Percentiles rank a stretch among this genome's conserved stretches.
Conservation (phyloP, 768 basidiomycete genomes). For the Psilocybe tampanensis region DNA sequence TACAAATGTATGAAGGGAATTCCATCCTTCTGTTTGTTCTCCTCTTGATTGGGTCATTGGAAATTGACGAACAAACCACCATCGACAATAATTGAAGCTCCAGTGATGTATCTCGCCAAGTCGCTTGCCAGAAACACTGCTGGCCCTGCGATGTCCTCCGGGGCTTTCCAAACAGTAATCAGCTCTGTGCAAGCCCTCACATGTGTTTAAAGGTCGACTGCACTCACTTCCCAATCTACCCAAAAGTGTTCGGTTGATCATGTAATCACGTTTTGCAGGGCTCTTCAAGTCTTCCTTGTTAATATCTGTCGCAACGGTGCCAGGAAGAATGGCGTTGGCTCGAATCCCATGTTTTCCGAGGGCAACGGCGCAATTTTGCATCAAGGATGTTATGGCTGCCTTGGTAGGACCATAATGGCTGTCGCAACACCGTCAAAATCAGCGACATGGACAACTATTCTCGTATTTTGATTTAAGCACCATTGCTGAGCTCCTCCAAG, state of each 20-base stretch:
- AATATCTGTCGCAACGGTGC: constrained; percentile 77
- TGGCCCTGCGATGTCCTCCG: constrained; percentile 75
- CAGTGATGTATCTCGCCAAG: constrained; percentile 70
- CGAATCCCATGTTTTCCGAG: constrained; percentile 78
- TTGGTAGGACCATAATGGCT: constrained; percentile 83
- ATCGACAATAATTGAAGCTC: constrained; percentile 66
- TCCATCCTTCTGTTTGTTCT: background rate
- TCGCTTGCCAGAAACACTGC: constrained; percentile 76
- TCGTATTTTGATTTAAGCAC: constrained; percentile 28
- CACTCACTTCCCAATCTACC: constrained; percentile 63
- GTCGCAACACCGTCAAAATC: constrained; percentile 1
- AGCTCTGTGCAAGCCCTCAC: background rate
- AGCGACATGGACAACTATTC: background rate
- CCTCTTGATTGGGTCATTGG: constrained; percentile 43
- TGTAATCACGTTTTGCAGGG: constrained; percentile 57
- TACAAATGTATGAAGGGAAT: constrained; percentile 5
- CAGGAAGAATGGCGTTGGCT: constrained; percentile 72
- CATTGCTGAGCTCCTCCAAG: constrained; percentile 77
- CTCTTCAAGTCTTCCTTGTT: constrained; percentile 76
- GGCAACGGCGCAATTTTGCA: constrained; percentile 80
- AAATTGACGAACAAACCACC: constrained; percentile 78
- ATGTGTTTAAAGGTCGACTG: background rate
- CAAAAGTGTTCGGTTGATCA: constrained; percentile 65
- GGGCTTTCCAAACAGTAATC: constrained; percentile 34
- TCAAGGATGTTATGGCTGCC: constrained; percentile 74